A percentile compares a stretch with the other conserved stretches of the same genome.
Evolutionary conservation across 805 yeast species (phyloP).

Genomic region (Candida qinlingensis): DNA sequence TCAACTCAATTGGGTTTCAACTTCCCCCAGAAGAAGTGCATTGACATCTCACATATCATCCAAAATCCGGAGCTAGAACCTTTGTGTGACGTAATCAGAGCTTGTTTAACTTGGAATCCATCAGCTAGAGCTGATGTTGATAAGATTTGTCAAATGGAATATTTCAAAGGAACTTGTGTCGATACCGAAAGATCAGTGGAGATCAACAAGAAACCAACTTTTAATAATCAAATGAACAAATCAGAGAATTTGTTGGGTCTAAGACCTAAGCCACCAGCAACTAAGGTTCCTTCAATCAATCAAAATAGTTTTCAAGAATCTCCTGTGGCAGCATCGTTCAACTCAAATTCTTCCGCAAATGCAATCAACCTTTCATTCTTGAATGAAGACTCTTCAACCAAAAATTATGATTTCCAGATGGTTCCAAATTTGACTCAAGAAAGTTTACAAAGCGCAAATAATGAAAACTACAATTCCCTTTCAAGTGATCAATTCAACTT

Average conservation of each 20-base stretch:
- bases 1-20: slow-evolving; percentile 49
- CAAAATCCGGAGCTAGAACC: slow-evolving; percentile 37
- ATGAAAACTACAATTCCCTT: slow-evolving; percentile 12
- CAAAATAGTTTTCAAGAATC: not conserved
- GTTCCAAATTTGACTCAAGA: slow-evolving; percentile 13
- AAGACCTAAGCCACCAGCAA: not conserved
- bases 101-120: slow-evolving; percentile 77
- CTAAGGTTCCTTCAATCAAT: not conserved
- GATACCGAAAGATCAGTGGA: slow-evolving; percentile 3
- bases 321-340: not conserved
- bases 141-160: slow-evolving; percentile 43
- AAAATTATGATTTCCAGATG: slow-evolving; percentile 1
- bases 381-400: slow-evolving; percentile 5
- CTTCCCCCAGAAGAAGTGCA: slow-evolving; percentile 51
- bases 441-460: slow-evolving; percentile 9
- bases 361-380: slow-evolving; percentile 8
- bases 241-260: slow-evolving; percentile 15
- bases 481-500: not conserved
- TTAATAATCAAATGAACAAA: slow-evolving; percentile 6
- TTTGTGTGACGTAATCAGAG: slow-evolving; percentile 35
- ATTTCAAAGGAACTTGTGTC: slow-evolving; percentile 44
- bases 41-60: slow-evolving; percentile 39
- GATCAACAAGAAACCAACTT: not conserved
- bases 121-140: slow-evolving; percentile 49
- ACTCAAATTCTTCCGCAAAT: slow-evolving; percentile 6